Evolutionary conservation across 805 yeast species (phyloP).

Genomic region (Yarrowia divulgata): DNA sequence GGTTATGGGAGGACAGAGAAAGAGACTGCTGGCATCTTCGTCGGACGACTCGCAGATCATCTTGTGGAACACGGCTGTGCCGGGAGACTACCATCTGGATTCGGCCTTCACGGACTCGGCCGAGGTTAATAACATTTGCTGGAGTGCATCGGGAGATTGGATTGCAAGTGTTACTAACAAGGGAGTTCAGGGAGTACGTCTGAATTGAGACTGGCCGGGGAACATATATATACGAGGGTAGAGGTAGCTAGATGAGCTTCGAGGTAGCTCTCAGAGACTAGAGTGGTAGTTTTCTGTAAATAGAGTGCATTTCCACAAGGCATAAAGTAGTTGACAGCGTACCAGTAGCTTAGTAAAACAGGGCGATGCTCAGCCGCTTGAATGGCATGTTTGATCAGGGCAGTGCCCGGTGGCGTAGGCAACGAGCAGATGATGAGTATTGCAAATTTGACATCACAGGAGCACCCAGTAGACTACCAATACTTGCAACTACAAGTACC

Average conservation of each 20-base stretch:
- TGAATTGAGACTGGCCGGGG: slow-evolving; percentile 18
- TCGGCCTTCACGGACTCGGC: slow-evolving; percentile 65
- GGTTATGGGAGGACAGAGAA: slow-evolving; percentile 39
- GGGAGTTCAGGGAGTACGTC: slow-evolving; percentile 66
- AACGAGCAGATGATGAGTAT: too few species aligned
- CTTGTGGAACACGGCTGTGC: slow-evolving; percentile 74
- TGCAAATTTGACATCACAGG: too few species aligned
- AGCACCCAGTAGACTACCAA: too few species aligned
- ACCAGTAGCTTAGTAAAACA: not conserved
- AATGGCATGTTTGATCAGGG: too few species aligned
- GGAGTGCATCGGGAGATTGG: slow-evolving; percentile 81
- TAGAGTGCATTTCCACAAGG: slow-evolving; percentile 22
- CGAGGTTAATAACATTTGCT: slow-evolving; percentile 79
- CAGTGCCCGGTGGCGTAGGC: too few species aligned
- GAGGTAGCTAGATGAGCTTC: slow-evolving; percentile 8
- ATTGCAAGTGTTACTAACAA: slow-evolving; percentile 76
- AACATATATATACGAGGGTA: not conserved
- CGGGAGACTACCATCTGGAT: slow-evolving; percentile 40
- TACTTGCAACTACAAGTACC: too few species aligned
- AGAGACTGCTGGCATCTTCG: slow-evolving; percentile 69
- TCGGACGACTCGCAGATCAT: slow-evolving; percentile 66
- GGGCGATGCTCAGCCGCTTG: slow-evolving; percentile 11
- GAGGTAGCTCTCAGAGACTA: slow-evolving; percentile 24
- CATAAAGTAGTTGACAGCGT: too few species aligned
- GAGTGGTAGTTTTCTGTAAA: slow-evolving; percentile 17